Evolutionary conservation across 495 filamentous ascomycete genomes (phyloP), one percentile per base, ranked within the genome.

Genomic region (Aspergillus wentii): DNA sequence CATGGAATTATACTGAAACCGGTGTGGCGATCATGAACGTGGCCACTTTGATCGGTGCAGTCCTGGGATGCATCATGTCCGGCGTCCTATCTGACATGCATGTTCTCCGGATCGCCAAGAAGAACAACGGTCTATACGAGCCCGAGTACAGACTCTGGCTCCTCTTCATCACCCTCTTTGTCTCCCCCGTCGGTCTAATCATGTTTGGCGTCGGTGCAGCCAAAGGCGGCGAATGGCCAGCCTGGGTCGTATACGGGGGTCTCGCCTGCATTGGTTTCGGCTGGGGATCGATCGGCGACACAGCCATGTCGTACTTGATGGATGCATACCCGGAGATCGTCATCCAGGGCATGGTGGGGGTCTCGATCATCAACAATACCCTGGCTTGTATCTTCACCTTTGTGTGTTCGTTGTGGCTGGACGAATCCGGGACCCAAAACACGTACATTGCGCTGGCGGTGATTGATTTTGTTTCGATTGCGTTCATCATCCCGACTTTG

Each of bases 101-200:
- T 40, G 56, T 62, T 8, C 38, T 41, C 8, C 61, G 57, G 56
- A 54, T 54, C 41, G 51, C 59, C 16, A 46, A 41, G 26, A 43
- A 52, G 8, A 58, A 60, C 19, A 35, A 38, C 15, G 57, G 57
- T 5, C 44, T 63, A 23, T 49, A 49, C 35, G 59, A 63, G 30
- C 57, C 59, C 14, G 59, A 63, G 36, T 41, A 56, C 21, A 46
- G 59, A 35, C 47, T 63, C n/a, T 63, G 59, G 59, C 47, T 63
- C 18, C n/a, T 63, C 29, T 38, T 59, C 29, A 52, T 52, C 1
- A 48, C 51, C 11, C 51, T 55, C 0, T 40, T 61, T 21, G 51
- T 63, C 32, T 47, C 38, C 15, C 52, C 59, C 3, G 48, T 51
- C 5, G 59, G 59, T 33, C 48, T 63, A 30, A 50, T 63, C 44